Conservation (phyloP, 140 eudicot species). For the Stevia rebaudiana region DNA sequence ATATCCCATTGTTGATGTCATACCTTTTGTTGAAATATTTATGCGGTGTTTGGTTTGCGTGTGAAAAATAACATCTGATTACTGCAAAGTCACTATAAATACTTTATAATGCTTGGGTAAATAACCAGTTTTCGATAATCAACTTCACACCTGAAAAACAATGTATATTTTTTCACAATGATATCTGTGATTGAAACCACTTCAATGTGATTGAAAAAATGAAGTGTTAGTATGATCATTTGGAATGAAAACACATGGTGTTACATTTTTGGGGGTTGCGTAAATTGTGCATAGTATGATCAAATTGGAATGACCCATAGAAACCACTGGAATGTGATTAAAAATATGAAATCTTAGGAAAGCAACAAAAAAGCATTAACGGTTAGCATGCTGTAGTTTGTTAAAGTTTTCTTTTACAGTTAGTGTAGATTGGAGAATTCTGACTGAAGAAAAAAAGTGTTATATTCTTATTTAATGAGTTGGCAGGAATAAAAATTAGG, state of each 20-base stretch:
- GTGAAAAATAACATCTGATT: background rate
- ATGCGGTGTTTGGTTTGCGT: background rate
- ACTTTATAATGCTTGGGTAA: background rate
- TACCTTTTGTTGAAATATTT: slow-evolving; percentile 7
- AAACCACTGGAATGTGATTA: slow-evolving; percentile 1
- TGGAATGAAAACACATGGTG: too few relatives aligned
- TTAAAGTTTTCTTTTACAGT: background rate
- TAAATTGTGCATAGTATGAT: background rate
- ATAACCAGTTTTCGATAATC: background rate
- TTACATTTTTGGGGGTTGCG: background rate
- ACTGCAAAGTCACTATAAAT: background rate
- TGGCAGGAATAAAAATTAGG: too few relatives aligned
- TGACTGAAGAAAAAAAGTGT: background rate
- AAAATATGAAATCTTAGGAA: background rate
- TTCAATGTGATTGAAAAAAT: too few relatives aligned
- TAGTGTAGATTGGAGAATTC: background rate
- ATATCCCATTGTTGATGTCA: slow-evolving; percentile 16
- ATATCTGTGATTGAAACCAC: too few relatives aligned
- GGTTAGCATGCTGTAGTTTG: background rate
- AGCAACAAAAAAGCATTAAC: background rate
- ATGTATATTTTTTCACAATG: background rate
- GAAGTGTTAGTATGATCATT: too few relatives aligned
- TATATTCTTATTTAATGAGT: slow-evolving; percentile 1
- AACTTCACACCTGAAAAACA: background rate
- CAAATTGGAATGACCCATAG: background rate